Conservation (phyloP, 2,329 filamentous ascomycete genomes). For the Apiospora saccharicola region DNA sequence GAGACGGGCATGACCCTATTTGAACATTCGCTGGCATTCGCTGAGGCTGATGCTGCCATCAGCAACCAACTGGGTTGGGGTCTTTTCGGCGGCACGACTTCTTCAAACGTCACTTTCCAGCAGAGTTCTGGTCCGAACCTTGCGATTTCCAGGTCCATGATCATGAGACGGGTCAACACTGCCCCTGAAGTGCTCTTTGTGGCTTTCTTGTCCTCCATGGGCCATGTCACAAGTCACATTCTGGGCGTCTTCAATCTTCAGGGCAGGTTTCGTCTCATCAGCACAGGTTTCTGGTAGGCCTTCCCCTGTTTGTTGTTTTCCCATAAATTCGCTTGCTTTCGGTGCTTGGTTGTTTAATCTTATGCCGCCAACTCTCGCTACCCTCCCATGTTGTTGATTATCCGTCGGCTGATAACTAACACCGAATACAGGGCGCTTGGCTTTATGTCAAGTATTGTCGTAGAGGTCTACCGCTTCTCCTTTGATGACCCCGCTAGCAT, state of each 20-base stretch:
- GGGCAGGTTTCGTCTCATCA: slow-evolving; percentile 79
- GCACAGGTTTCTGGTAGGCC: slow-evolving; percentile 76
- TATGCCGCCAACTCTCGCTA: no score
- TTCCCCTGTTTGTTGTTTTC: background rate
- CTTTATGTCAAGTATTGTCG: slow-evolving; percentile 86
- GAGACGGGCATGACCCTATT: slow-evolving; percentile 97
- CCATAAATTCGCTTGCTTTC: no score
- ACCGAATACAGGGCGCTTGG: slow-evolving; percentile 66
- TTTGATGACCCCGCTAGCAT: slow-evolving; percentile 65
- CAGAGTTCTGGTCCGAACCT: slow-evolving; percentile 50
- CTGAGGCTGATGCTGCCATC: slow-evolving; percentile 90
- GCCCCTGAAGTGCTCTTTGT: slow-evolving; percentile 89
- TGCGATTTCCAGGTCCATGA: slow-evolving; percentile 67
- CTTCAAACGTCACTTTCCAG: slow-evolving; percentile 53
- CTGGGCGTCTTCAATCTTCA: slow-evolving; percentile 84
- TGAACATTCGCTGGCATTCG: slow-evolving; percentile 94
- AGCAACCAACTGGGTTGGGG: slow-evolving; percentile 80
- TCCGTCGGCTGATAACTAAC: background rate
- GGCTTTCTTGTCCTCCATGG: slow-evolving; percentile 86
- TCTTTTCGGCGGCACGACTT: slow-evolving; percentile 59
- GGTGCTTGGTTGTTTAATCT: no score
- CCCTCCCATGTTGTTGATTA: background rate
- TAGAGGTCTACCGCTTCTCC: slow-evolving; percentile 72
- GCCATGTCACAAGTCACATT: slow-evolving; percentile 84
- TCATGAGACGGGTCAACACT: slow-evolving; percentile 84